Evolutionary conservation across 2,329 filamentous ascomycete species (phyloP).

Genomic region (Sporothrix mexicana): DNA sequence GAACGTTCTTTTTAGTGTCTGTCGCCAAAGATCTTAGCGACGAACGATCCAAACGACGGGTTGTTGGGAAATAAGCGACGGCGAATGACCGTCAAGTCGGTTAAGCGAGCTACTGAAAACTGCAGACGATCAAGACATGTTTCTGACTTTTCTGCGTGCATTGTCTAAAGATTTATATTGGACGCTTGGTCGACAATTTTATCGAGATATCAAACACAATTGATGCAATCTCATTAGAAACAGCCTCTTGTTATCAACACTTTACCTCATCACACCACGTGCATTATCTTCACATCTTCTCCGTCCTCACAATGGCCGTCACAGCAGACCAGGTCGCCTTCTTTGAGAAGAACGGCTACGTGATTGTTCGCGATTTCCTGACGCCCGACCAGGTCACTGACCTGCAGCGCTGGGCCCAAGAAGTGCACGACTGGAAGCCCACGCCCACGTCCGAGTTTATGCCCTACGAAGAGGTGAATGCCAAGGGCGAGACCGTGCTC

Average conservation of each 20-base stretch:
- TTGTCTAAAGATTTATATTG: slow-evolving; percentile 19
- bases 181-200: neutral
- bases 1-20: neutral
- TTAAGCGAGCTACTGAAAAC: neutral
- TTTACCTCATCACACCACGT: neutral
- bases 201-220: neutral
- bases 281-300: neutral
- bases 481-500: slow-evolving; percentile 22
- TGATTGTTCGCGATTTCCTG: slow-evolving; percentile 1
- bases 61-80: neutral
- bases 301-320: neutral
- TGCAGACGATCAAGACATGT: neutral
- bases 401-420: slow-evolving; percentile 11
- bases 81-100: neutral
- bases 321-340: slow-evolving; percentile 5
- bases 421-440: slow-evolving; percentile 6
- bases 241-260: neutral
- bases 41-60: neutral
- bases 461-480: slow-evolving; percentile 29
- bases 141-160: neutral
- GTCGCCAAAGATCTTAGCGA: slow-evolving; percentile 14
- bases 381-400: neutral
- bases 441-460: neutral
- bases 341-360: slow-evolving; percentile 10
- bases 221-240: neutral